A percentile compares a stretch with the other conserved stretches of the same genome.
Evolutionary conservation across 2,329 filamentous ascomycete species (phyloP).

Genomic region (Monilinia laxa): DNA sequence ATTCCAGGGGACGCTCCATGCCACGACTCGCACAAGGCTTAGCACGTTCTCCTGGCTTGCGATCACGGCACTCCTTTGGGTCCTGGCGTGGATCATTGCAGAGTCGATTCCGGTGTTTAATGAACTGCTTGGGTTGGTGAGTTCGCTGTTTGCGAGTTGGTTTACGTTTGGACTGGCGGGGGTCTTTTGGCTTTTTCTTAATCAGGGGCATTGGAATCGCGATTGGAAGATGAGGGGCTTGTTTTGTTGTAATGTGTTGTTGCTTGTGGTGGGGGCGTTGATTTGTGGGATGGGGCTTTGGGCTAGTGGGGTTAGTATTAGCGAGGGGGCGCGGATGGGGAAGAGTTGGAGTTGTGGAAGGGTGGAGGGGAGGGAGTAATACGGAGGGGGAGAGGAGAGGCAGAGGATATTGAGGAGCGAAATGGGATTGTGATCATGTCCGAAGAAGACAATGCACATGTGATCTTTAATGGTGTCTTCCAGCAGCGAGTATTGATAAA

Average conservation of each 20-base stretch:
- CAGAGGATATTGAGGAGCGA: too few species aligned
- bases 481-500: too few species aligned
- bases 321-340: background rate
- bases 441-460: too few species aligned
- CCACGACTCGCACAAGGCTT: slow-evolving; percentile 46
- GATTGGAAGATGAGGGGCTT: slow-evolving; percentile 11
- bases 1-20: slow-evolving; percentile 48
- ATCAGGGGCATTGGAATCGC: slow-evolving; percentile 43
- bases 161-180: slow-evolving; percentile 57
- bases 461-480: too few species aligned
- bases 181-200: slow-evolving; percentile 50
- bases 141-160: slow-evolving; percentile 51
- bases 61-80: slow-evolving; percentile 57
- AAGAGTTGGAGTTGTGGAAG: slow-evolving; percentile 7
- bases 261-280: slow-evolving; percentile 20
- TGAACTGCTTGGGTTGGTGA: slow-evolving; percentile 61
- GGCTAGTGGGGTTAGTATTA: slow-evolving; percentile 15
- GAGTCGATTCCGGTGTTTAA: slow-evolving; percentile 68
- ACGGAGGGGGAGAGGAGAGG: too few species aligned
- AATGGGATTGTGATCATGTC: too few species aligned
- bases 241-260: slow-evolving; percentile 12
- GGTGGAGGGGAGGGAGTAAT: too few species aligned
- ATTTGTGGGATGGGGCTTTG: slow-evolving; percentile 27
- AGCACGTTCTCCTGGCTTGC: slow-evolving; percentile 57
- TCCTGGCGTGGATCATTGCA: slow-evolving; percentile 64